Evolutionary conservation across 2,329 filamentous ascomycete genomes (phyloP).

Genomic region (Neopestalotiopsis rosae): DNA sequence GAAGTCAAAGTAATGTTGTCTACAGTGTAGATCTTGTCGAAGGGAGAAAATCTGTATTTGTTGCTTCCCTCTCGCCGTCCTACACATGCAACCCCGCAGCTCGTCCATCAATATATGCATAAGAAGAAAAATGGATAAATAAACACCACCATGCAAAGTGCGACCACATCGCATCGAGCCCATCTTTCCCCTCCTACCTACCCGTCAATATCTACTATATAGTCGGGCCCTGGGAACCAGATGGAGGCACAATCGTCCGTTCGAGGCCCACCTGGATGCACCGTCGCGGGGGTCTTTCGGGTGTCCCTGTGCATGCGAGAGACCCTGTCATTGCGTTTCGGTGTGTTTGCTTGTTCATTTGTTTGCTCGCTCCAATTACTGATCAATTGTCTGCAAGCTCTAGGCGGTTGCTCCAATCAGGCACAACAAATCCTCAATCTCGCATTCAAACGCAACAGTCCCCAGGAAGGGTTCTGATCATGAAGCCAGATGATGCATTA

Average conservation of each 20-base stretch:
- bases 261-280: not conserved
- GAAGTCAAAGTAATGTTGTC: not conserved
- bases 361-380: not conserved
- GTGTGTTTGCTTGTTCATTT: not conserved
- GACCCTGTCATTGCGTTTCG: no score
- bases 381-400: not conserved
- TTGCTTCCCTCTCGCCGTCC: not conserved
- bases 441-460: not conserved
- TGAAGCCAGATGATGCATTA: not conserved
- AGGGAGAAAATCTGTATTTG: not conserved
- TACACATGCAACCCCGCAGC: not conserved
- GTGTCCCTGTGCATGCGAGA: not conserved
- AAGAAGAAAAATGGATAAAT: not conserved
- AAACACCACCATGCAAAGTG: not conserved
- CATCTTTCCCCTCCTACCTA: not conserved
- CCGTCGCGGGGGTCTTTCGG: not conserved
- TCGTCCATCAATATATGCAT: not conserved
- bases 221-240: not conserved
- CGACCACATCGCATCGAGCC: not conserved
- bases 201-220: not conserved
- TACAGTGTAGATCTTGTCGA: not conserved
- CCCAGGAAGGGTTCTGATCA: not conserved
- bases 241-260: not conserved
- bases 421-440: not conserved
- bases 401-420: not conserved